Base-by-base conservation (phyloP, 192 early-diverging fungal genomes). In the Umbelopsis vinacea region DNA sequence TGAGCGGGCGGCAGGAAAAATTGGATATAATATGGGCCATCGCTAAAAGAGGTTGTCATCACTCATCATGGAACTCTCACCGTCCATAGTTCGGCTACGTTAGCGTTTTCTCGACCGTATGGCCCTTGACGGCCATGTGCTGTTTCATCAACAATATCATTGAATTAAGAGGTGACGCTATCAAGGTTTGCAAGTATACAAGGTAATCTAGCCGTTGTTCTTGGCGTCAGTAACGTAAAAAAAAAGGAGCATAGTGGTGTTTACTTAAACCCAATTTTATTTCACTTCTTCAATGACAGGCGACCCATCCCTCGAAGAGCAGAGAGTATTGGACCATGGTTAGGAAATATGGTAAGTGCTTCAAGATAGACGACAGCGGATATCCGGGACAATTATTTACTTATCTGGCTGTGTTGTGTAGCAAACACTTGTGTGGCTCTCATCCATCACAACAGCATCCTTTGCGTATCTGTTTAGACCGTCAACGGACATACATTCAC, bases 81-180 rank as follows among this genome's bases (percentile, higher is more conserved):
- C 40, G 40, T 43, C 40, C 55, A 23, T 74, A 92, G 89, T 98
- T 95, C 87, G 95, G 92, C 21, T 91, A 93, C 72, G 87, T 98
- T 12, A 84, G 89, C 21, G 82, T 96, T 69, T 98, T 98, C 78
- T 92, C 92, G 24, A 81, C 89, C 0, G 88, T 91, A 9, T 97
- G 93, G 94, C 92, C 95, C 3, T 84, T 96, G 70, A 90, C 94
- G 2, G 89, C 94, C 7, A 72, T 97, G 47, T 89, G 88, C 19
- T 92, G 91, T 38, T 81, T 96, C 45, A 45, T 97, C 37, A 97
- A 97, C 81, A 97, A 98, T 82, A 95, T 90, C 87, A 71, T 97
- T 38, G 96, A 98, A 84, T 78, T 98, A 63, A 86, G 97, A 54
- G 86, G 90, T 9, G 96, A 98, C 78, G 96, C 95, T 0, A 88